Base-by-base conservation (phyloP, 2,329 filamentous ascomycete genomes). In the Xylaria sp. region DNA sequence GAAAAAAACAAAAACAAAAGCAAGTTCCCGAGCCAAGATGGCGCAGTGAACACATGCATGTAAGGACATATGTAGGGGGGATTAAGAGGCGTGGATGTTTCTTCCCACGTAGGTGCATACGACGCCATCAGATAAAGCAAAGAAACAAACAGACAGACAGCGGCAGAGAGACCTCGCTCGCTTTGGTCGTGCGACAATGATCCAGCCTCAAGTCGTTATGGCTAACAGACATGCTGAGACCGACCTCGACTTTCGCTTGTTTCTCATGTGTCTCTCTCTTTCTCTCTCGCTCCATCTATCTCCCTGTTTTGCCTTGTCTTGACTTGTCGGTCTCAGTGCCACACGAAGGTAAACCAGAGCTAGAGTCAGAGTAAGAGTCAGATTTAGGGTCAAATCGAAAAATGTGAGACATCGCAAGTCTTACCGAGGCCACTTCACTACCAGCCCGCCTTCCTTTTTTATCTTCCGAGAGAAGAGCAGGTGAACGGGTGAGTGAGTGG, bases 321-420 rank as follows among this genome's bases (percentile, higher is more conserved):
- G n/a, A n/a, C n/a, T n/a, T 37, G 29, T 34, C 39, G 38, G 46
- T 51, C 49, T 58, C 19, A 34, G 57, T 56, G 46, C 55, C 45
- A 50, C 52, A 48, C 42, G 34, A 54, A 13, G 29, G 29, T n/a
- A 34, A 34, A 13, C 29, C 11, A 7, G 9, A 34, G 29, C 29
- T 34, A 34, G 11, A 34, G 44, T 44, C n/a, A n/a, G n/a, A n/a
- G n/a, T n/a, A n/a, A n/a, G n/a, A n/a, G n/a, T n/a, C n/a, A n/a
- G n/a, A n/a, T n/a, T n/a, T n/a, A n/a, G n/a, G n/a, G n/a, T n/a
- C n/a, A n/a, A n/a, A n/a, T n/a, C n/a, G 17, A 19, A 19, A 11
- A 37, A 38, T 21, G 17, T 41, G 48, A 61, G 52, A 58, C 50
- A 54, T 52, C 29, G 58, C 56, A 61, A 61, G 55, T 61, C 52